phyloP scores from a whole-genome alignment of 176 grass and related monocot genomes.

The Cenchrus americanus region DNA sequence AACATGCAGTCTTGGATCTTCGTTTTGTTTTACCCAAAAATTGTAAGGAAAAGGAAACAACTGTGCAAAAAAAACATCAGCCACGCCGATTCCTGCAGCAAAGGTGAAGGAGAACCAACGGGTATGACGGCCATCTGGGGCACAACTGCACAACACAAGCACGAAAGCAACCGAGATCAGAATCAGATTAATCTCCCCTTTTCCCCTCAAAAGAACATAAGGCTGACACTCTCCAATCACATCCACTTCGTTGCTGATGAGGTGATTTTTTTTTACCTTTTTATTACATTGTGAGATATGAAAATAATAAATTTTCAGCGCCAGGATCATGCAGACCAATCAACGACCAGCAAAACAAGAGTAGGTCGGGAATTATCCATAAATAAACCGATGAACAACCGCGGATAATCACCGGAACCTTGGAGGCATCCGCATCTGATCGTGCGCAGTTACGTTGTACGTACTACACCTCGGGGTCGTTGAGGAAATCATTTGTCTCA shows the following conservation, averaged over 20 bases:
- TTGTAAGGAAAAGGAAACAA: neutral
- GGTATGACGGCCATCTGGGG: slow-evolving; percentile 44
- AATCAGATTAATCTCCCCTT: slow-evolving; percentile 36
- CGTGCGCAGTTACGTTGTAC: too few species aligned
- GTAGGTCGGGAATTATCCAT: too few species aligned
- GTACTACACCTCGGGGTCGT: too few species aligned
- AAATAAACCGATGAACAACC: too few species aligned
- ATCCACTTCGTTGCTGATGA: neutral
- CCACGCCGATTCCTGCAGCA: slow-evolving; percentile 8
- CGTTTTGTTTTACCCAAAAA: neutral
- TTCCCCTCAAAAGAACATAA: slow-evolving; percentile 55
- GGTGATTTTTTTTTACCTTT: neutral
- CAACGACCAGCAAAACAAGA: too few species aligned
- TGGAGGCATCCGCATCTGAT: too few species aligned
- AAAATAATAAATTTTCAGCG: too few species aligned
- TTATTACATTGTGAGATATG: too few species aligned
- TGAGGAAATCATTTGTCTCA: too few species aligned
- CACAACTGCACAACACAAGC: neutral
- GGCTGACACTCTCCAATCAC: slow-evolving; percentile 37
- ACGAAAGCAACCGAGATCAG: slow-evolving; percentile 15
- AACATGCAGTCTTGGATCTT: neutral
- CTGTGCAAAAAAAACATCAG: neutral
- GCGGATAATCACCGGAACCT: too few species aligned
- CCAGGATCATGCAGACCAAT: too few species aligned
- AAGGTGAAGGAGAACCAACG: slow-evolving; percentile 18